Evolutionary conservation across 2,329 filamentous ascomycete species (phyloP).

Genomic region (Epichloe festucae): DNA sequence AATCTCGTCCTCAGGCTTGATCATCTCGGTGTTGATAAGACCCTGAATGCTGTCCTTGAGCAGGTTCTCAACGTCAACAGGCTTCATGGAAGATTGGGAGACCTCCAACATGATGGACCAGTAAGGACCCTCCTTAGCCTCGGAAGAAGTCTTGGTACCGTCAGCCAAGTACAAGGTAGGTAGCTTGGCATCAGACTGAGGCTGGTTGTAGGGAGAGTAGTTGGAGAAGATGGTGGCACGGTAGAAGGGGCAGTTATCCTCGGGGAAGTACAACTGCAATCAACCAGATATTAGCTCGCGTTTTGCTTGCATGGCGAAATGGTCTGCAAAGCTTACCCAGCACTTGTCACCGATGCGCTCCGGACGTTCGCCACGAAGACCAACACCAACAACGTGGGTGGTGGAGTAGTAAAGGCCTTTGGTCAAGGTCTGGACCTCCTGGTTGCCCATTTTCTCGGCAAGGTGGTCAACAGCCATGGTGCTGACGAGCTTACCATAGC

Average conservation of each 20-base stretch:
- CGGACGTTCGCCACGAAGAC: conserved; percentile 79
- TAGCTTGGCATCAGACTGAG: conserved; percentile 67
- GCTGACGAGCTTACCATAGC: conserved; percentile 84
- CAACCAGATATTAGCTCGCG: background rate
- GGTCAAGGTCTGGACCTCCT: conserved; percentile 68
- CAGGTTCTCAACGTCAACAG: conserved; percentile 73
- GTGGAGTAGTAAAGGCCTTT: conserved; percentile 94
- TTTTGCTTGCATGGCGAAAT: background rate
- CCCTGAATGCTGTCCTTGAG: conserved; percentile 89
- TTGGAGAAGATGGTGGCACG: conserved; percentile 99
- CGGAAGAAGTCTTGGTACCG: conserved; percentile 63
- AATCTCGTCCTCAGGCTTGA: conserved; percentile 81
- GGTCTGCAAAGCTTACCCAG: conserved; percentile 51
- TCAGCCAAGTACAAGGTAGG: conserved; percentile 76
- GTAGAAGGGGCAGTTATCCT: conserved; percentile 98
- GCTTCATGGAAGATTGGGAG: conserved; percentile 91
- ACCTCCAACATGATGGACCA: conserved; percentile 99
- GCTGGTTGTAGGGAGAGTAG: conserved; percentile 98
- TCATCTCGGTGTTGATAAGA: conserved; percentile 95
- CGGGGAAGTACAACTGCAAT: conserved; percentile 81
- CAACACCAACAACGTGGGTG: conserved; percentile 94
- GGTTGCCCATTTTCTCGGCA: conserved; percentile 74
- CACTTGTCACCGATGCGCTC: conserved; percentile 98
- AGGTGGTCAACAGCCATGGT: conserved; percentile 94
- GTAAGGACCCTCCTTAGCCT: conserved; percentile 81